Evolutionary conservation across 306 rosid species (phyloP).

Genomic region (Biancaea sappan): DNA sequence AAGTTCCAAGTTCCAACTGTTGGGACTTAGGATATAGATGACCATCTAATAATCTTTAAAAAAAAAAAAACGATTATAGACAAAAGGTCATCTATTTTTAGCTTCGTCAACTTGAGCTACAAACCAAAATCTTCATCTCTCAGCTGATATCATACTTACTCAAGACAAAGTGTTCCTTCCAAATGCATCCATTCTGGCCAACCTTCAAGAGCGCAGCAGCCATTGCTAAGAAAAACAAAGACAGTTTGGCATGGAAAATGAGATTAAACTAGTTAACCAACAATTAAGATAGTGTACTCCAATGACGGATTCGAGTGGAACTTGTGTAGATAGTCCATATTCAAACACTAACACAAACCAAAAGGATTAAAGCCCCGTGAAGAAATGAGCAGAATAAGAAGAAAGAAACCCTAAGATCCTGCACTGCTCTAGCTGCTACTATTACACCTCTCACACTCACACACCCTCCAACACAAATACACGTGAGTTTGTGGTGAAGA

Average conservation of each 20-base stretch:
- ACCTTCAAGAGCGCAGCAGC: not conserved
- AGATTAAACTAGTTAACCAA: constrained; percentile 37
- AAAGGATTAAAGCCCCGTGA: constrained; percentile 6
- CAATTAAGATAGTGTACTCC: constrained; percentile 19
- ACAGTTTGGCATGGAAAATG: constrained; percentile 1
- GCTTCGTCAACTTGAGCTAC: constrained; percentile 13
- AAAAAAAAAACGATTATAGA: constrained; percentile 36
- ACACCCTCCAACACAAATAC: too few relatives aligned
- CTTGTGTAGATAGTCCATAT: not conserved
- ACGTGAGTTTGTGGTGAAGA: not conserved
- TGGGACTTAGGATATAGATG: too few relatives aligned
- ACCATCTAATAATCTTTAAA: too few relatives aligned
- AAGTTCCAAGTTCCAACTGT: constrained; percentile 28
- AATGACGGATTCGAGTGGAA: constrained; percentile 24
- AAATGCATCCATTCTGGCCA: constrained; percentile 6
- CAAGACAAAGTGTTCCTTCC: not conserved
- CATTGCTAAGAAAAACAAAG: not conserved
- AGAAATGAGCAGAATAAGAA: not conserved
- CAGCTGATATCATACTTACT: constrained; percentile 15
- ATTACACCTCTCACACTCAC: constrained; percentile 21
- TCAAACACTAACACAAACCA: constrained; percentile 30
- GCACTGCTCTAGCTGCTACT: not conserved
- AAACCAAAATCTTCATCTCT: constrained; percentile 7
- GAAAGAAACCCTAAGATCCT: constrained; percentile 58
- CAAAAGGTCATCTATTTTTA: constrained; percentile 32